Evolutionary conservation across 2,329 filamentous ascomycete genomes (phyloP).

Genomic region (Penicillium italicum): DNA sequence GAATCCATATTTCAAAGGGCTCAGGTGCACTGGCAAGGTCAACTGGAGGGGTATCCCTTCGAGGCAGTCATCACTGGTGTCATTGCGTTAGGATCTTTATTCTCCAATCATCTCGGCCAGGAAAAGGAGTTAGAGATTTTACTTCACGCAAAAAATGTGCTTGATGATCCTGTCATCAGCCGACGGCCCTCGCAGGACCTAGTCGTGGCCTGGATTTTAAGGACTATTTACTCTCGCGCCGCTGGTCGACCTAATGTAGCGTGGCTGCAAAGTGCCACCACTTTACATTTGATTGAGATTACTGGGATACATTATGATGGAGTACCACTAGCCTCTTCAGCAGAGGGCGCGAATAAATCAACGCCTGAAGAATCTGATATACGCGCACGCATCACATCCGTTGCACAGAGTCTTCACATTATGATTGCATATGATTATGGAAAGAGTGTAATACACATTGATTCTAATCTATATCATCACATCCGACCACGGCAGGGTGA

Average conservation of each 20-base stretch:
- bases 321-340: conserved; percentile 13
- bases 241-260: conserved; percentile 50
- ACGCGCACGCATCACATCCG: conserved; percentile 26
- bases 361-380: conserved; percentile 14
- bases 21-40: conserved; percentile 31
- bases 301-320: conserved; percentile 29
- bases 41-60: conserved; percentile 24
- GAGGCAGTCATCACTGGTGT: conserved; percentile 34
- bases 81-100: conserved; percentile 33
- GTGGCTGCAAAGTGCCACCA: conserved; percentile 54
- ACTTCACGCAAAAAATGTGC: conserved; percentile 40
- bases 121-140: conserved; percentile 26
- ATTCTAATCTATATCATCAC: conserved; percentile 12
- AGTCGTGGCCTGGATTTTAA: conserved; percentile 47
- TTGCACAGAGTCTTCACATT: conserved; percentile 29
- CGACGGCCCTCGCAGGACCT: conserved; percentile 28
- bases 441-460: conserved; percentile 27
- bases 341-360: neutral
- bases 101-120: conserved; percentile 20
- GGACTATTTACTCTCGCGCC: conserved; percentile 50
- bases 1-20: conserved; percentile 21
- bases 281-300: conserved; percentile 56
- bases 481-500: conserved; percentile 8
- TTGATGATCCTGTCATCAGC: conserved; percentile 38
- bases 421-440: conserved; percentile 37